Evolutionary conservation across 139 green algal genomes (phyloP), one percentile per base, ranked within the genome.

Genomic region (Ulvella scutata): DNA sequence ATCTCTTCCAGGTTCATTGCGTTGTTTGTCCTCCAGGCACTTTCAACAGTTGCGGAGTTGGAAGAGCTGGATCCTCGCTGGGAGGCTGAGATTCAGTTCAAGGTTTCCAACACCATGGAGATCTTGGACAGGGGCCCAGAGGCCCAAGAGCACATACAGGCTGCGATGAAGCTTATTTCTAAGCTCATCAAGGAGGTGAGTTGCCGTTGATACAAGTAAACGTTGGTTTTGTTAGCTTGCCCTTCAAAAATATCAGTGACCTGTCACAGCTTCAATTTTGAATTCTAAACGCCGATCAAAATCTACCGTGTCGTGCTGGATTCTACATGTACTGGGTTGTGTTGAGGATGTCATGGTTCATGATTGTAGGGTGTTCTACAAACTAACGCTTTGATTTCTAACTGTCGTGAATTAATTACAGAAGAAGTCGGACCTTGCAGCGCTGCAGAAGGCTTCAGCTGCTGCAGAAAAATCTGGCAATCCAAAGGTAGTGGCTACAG

Each of bases 1-100:
- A 26, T 26, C 40, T 59, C 17, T 59, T 26, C 13, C 13, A 17
- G 40, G 13, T 59, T 59, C 40, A 13, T 13, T 59, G 13, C 40
- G 40, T 59, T 59, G 40, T 67, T 67, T 29, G 13, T 29, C 6
- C 7, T 67, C 13, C 51, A 67, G 51, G 51, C 51, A 6, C 31
- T 67, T 29, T n/a, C 31, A 29, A 29, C 33, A 36, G 51, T 67
- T 26, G 13, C 51, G 33, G 33, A 67, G 51, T 26, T 67, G 9
- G 9, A 67, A 29, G 13, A 67, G 33, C 51, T 26, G 9, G 51
- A 67, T 67, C n/a, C 33, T n/a, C 51, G 51, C n/a, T 67, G 51
- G 51, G 51, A 67, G 51, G 51, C 51, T 7, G 51, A 67, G 51
- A 67, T 67, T n/a, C 51, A 67, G n/a, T 67, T 67, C 51, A 67